Conservation (phyloP, 257 asterid species). For the Solanum microdontum region DNA sequence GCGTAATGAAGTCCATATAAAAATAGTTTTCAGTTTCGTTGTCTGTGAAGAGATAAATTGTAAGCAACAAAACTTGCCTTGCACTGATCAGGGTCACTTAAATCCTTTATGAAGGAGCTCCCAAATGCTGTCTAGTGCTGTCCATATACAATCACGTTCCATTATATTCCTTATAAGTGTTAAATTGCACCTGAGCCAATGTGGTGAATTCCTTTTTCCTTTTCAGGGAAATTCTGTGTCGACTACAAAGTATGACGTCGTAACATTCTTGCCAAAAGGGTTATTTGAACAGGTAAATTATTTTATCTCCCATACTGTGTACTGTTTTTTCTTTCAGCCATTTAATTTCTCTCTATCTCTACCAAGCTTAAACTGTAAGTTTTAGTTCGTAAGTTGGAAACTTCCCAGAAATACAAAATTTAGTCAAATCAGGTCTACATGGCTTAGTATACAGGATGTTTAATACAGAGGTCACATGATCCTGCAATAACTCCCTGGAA, state of each 20-base stretch:
- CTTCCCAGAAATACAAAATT: background rate
- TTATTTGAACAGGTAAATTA: constrained; percentile 90
- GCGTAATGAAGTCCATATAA: background rate
- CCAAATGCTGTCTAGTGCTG: background rate
- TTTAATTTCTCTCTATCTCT: background rate
- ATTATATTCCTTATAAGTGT: background rate
- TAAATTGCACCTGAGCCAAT: background rate
- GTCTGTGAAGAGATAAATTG: background rate
- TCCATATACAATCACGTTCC: background rate
- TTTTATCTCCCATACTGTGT: background rate
- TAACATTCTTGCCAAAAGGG: constrained; percentile 90
- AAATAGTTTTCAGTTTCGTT: background rate
- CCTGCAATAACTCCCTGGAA: background rate
- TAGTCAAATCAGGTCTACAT: background rate
- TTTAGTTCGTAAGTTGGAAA: background rate
- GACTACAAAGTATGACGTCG: constrained; percentile 82
- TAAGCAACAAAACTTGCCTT: background rate
- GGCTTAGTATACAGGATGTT: background rate
- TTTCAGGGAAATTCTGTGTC: constrained; percentile 93
- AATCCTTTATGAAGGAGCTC: background rate
- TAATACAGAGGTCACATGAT: background rate
- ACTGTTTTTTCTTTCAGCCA: background rate
- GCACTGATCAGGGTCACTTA: background rate
- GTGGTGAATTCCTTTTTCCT: background rate
- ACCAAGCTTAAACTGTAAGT: background rate